Evolutionary conservation across 2,329 filamentous ascomycete genomes (phyloP).

Genomic region (Hyphodiscus sp.): DNA sequence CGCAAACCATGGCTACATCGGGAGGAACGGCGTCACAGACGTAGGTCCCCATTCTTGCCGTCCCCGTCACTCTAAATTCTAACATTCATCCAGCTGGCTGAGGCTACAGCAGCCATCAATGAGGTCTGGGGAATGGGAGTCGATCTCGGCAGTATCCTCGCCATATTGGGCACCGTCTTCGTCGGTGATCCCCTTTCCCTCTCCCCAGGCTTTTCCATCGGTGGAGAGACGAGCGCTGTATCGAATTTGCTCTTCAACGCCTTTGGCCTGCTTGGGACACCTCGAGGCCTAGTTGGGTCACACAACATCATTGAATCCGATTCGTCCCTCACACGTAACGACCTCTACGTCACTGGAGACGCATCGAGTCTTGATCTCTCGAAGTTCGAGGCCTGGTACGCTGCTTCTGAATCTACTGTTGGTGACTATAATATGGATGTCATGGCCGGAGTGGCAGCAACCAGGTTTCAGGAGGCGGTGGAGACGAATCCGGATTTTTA

Average conservation of each 20-base stretch:
- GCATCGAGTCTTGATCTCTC: not conserved
- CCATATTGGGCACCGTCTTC: conserved; percentile 37
- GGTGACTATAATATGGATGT: conserved; percentile 14
- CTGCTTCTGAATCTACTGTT: not conserved
- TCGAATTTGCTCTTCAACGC: conserved; percentile 20
- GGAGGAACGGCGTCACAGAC: conserved; percentile 28
- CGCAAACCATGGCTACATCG: conserved; percentile 37
- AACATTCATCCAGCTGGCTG: not conserved
- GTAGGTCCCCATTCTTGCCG: no score
- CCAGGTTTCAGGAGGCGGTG: conserved; percentile 39
- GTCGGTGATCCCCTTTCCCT: conserved; percentile 38
- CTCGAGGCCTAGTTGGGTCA: conserved; percentile 21
- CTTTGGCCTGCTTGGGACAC: conserved; percentile 36
- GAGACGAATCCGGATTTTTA: conserved; percentile 46
- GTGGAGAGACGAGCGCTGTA: conserved; percentile 18
- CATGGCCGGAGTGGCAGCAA: conserved; percentile 20
- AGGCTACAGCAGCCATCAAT: conserved; percentile 26
- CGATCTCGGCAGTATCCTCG: conserved; percentile 33
- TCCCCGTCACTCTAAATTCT: conserved; percentile 2
- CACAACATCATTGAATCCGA: conserved; percentile 27
- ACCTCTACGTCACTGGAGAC: conserved; percentile 15
- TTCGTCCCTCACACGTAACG: conserved; percentile 20
- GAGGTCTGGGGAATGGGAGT: conserved; percentile 38
- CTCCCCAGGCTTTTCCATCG: conserved; percentile 39
- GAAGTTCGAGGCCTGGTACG: not conserved